These are phyloP conservation scores for Brasilioporus rufonigricans DNA, from an alignment of 768 basidiomycete genomes.

Conservation along the genomic window DNA sequence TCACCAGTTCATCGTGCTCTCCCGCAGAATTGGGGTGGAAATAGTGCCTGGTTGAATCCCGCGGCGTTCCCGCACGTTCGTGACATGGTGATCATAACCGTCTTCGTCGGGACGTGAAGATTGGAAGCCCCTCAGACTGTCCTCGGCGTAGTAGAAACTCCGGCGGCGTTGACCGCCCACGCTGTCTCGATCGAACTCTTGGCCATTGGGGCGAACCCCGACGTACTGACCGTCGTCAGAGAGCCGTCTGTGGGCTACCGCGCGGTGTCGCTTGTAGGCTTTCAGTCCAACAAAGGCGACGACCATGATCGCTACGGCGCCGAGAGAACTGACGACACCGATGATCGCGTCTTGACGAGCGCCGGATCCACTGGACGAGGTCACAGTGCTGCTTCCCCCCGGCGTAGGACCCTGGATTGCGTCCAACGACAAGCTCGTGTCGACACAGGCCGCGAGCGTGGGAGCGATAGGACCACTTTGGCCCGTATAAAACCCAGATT, in stretches of 20 bases:
- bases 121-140: constrained; percentile 66
- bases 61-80: constrained; percentile 54
- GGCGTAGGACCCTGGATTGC: constrained; percentile 42
- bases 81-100: constrained; percentile 34
- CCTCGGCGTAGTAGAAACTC: constrained; percentile 87
- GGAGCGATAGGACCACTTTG: constrained; percentile 43
- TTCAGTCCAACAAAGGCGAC: constrained; percentile 71
- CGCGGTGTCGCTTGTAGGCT: constrained; percentile 62
- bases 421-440: constrained; percentile 61
- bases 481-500: constrained; percentile 64
- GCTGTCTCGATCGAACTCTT: constrained; percentile 75
- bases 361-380: constrained; percentile 27
- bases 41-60: constrained; percentile 61
- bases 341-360: constrained; percentile 83
- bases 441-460: constrained; percentile 64
- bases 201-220: constrained; percentile 58
- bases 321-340: constrained; percentile 82
- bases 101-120: constrained; percentile 36
- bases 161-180: constrained; percentile 69
- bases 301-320: constrained; percentile 71
- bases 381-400: constrained; percentile 19
- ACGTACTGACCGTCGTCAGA: constrained; percentile 45
- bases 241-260: constrained; percentile 69
- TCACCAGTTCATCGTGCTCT: constrained; percentile 88
- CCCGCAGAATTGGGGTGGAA: constrained; percentile 71